Conservation (phyloP, 306 rosid genomes). For the Calophaca sinica region DNA sequence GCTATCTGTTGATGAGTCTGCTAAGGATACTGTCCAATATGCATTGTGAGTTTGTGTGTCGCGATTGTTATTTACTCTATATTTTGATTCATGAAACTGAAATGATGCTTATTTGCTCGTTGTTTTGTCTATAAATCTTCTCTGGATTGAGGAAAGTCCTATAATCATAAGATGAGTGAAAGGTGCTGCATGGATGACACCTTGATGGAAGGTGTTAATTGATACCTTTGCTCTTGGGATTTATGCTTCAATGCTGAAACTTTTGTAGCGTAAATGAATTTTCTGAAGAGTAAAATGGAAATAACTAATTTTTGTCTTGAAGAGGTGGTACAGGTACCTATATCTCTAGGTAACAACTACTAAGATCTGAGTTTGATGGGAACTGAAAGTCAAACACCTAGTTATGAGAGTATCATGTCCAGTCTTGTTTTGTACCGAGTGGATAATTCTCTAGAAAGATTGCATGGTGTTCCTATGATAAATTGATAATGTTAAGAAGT, state of each 20-base stretch:
- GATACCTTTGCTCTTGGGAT: neutral
- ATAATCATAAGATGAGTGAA: neutral
- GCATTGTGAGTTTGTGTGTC: constrained; percentile 69
- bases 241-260: constrained; percentile 23
- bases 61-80: neutral
- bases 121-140: constrained; percentile 22
- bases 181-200: constrained; percentile 10
- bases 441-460: neutral
- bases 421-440: neutral
- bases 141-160: neutral
- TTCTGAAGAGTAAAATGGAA: constrained; percentile 13
- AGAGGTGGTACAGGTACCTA: neutral
- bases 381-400: neutral
- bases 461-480: no score
- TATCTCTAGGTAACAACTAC: neutral
- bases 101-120: constrained; percentile 7
- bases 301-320: neutral
- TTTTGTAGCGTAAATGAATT: constrained; percentile 15
- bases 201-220: neutral
- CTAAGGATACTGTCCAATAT: constrained; percentile 82
- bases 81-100: neutral
- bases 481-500: no score
- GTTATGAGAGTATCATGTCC: neutral
- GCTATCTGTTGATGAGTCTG: constrained; percentile 76
- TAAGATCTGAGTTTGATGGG: neutral